phyloP scores from a whole-genome alignment of 1,284 basidiomycete species.

The Pascua guehoae region DNA sequence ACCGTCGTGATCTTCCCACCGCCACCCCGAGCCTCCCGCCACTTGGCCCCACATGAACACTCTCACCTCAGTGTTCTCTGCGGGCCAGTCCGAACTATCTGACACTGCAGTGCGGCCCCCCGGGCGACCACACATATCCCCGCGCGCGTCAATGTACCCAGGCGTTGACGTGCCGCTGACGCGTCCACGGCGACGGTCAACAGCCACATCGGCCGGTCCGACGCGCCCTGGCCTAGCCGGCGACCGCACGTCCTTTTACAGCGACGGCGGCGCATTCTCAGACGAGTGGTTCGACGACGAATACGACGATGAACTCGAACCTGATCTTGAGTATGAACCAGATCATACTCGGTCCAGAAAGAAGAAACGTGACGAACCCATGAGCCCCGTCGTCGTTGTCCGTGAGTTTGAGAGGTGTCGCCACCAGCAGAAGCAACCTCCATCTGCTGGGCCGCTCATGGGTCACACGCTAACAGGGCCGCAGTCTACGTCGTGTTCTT shows the following conservation, averaged over 20 bases:
- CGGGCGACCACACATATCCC: too few species aligned
- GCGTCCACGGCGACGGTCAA: not conserved
- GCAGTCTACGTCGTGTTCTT: constrained; percentile 43
- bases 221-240: not conserved
- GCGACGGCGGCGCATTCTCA: not conserved
- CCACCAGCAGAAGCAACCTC: too few species aligned
- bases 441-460: not conserved
- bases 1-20: too few species aligned
- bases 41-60: too few species aligned
- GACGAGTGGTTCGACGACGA: constrained; percentile 3
- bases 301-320: not conserved
- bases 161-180: too few species aligned
- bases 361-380: constrained; percentile 34
- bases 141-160: too few species aligned
- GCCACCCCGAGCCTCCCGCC: too few species aligned
- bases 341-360: not conserved
- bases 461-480: not conserved
- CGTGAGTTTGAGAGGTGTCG: constrained; percentile 24
- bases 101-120: too few species aligned
- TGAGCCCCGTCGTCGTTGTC: constrained; percentile 40
- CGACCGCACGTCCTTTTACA: constrained; percentile 6
- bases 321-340: too few species aligned
- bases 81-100: too few species aligned
- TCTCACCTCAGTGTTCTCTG: too few species aligned
- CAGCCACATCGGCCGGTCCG: not conserved